Percentiles rank a stretch among this genome's conserved stretches.
Conservation (phyloP, 2,329 filamentous ascomycete species). For the Dactylellina parvicollis region DNA sequence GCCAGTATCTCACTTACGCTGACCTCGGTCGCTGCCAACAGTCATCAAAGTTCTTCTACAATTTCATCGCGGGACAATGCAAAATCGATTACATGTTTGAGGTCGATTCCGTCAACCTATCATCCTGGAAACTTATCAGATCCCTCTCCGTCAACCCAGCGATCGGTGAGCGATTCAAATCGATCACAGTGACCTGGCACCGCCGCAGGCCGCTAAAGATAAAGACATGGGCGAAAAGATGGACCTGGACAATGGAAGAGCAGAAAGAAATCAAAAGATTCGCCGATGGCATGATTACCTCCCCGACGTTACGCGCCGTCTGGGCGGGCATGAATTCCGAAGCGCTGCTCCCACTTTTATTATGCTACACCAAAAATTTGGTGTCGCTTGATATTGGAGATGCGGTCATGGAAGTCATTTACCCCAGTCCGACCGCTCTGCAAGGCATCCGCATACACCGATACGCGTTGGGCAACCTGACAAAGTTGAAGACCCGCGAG, state of each 20-base stretch:
- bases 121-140: constrained; percentile 6
- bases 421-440: neutral
- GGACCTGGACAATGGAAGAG: constrained; percentile 5
- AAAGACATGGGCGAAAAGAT: constrained; percentile 6
- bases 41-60: constrained; percentile 2
- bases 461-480: neutral
- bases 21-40: neutral
- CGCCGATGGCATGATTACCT: neutral
- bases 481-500: neutral
- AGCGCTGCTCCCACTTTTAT: constrained; percentile 14
- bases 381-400: constrained; percentile 7
- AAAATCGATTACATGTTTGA: constrained; percentile 21
- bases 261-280: neutral
- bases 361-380: constrained; percentile 12
- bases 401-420: neutral
- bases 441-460: constrained; percentile 11
- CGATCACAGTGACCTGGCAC: constrained; percentile 22
- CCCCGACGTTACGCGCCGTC: neutral
- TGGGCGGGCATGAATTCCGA: constrained; percentile 11
- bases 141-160: neutral
- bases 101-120: constrained; percentile 6
- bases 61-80: constrained; percentile 4
- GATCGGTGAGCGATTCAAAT: constrained; percentile 11
- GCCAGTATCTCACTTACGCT: neutral
- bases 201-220: constrained; percentile 6